Percentiles rank a stretch among this genome's conserved stretches.
phyloP scores from a whole-genome alignment of 1,284 basidiomycete genomes.

The Albatrellus sp. region DNA sequence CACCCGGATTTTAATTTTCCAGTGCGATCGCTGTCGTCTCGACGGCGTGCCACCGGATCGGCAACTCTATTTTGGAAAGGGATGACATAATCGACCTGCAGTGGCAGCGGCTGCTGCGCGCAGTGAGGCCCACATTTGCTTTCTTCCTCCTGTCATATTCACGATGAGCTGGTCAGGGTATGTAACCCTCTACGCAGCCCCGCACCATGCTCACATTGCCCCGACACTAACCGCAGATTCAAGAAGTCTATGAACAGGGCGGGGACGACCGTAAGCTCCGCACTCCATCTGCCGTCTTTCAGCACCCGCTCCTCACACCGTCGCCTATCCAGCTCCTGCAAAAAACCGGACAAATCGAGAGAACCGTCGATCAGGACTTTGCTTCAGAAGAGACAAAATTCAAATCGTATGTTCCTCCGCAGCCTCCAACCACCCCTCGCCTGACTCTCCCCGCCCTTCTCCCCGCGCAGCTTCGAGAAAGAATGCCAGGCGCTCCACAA shows the following conservation, averaged over 20 bases:
- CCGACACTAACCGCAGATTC: conserved; percentile 38
- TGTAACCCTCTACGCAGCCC: conserved; percentile 4
- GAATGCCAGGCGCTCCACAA: conserved; percentile 88
- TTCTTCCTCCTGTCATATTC: conserved; percentile 1
- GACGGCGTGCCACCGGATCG: neutral
- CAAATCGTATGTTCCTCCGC: conserved; percentile 54
- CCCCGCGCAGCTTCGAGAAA: conserved; percentile 71
- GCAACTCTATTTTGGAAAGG: neutral
- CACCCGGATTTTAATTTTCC: neutral
- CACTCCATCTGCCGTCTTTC: conserved; percentile 1
- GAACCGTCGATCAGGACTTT: conserved; percentile 91
- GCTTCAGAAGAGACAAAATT: conserved; percentile 87
- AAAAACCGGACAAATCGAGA: conserved; percentile 96
- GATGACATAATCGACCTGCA: neutral
- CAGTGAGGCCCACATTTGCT: neutral
- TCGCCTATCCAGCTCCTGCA: conserved; percentile 58
- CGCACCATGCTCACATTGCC: neutral
- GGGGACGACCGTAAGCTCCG: conserved; percentile 63
- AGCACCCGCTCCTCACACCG: conserved; percentile 8
- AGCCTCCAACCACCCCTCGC: neutral
- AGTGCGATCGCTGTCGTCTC: neutral
- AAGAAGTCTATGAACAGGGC: conserved; percentile 92
- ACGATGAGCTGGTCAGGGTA: conserved; percentile 42
- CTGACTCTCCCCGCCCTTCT: neutral
- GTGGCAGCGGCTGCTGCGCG: no score